These are phyloP conservation scores for Fusarium coicis DNA, from an alignment of 2,329 filamentous ascomycete genomes.

Conservation along the genomic window DNA sequence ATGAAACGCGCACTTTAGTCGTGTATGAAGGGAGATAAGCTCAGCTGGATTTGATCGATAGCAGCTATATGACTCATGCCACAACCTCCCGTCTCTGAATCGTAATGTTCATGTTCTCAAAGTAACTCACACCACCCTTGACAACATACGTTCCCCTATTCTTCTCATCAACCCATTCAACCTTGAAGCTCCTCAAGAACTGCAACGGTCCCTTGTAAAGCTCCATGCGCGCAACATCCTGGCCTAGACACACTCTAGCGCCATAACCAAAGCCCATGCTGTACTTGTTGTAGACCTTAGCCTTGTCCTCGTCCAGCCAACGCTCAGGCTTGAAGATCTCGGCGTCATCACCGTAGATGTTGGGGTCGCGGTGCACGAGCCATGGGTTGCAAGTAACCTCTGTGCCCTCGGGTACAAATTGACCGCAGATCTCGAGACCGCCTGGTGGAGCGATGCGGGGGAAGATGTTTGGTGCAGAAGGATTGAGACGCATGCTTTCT, in stretches of 20 bases:
- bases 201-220: constrained; percentile 44
- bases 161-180: constrained; percentile 11
- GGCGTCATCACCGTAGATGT: constrained; percentile 48
- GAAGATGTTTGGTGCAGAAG: constrained; percentile 60
- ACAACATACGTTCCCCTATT: constrained; percentile 26
- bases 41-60: accelerated
- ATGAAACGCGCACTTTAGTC: accelerated
- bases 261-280: constrained; percentile 53
- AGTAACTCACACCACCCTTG: constrained; percentile 35
- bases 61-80: neutral
- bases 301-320: constrained; percentile 50
- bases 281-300: constrained; percentile 46
- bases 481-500: constrained; percentile 62
- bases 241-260: constrained; percentile 56
- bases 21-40: accelerated
- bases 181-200: constrained; percentile 31
- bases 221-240: constrained; percentile 57
- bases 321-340: constrained; percentile 53
- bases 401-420: constrained; percentile 47
- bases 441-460: constrained; percentile 59
- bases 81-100: constrained; percentile 8
- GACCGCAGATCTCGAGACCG: constrained; percentile 54
- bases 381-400: constrained; percentile 52
- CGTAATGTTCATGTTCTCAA: constrained; percentile 27
- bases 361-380: constrained; percentile 49